Conservation (phyloP, 2,329 filamentous ascomycete species). For the Phoma herbarum region DNA sequence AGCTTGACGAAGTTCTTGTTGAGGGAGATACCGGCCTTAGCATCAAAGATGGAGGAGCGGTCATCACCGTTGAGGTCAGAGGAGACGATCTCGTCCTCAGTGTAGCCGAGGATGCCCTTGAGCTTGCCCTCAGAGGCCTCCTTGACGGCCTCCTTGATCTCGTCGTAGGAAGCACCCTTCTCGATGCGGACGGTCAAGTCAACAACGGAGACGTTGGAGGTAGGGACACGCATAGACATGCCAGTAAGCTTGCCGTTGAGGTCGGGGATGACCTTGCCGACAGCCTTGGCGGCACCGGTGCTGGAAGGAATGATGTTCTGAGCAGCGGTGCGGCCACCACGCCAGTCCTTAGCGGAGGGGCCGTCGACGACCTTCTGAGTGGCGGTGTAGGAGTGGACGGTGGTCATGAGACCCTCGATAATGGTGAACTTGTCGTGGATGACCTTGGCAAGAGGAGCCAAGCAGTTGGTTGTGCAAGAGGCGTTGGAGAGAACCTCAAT, state of each 20-base stretch:
- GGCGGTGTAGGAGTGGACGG: constrained; percentile 99
- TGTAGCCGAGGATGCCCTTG: constrained; percentile 93
- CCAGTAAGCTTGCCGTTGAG: constrained; percentile 99
- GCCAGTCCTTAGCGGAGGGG: constrained; percentile 98
- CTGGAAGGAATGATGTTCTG: constrained; percentile 99
- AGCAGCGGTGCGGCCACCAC: constrained; percentile 97
- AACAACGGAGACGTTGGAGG: constrained; percentile 98
- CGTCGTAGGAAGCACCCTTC: constrained; percentile 86
- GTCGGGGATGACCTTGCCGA: constrained; percentile 98
- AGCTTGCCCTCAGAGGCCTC: constrained; percentile 81
- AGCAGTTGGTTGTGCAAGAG: constrained; percentile 99
- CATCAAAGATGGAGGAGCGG: constrained; percentile 97
- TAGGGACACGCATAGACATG: constrained; percentile 99
- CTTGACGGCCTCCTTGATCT: constrained; percentile 93
- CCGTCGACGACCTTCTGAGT: constrained; percentile 99
- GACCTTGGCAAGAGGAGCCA: constrained; percentile 99
- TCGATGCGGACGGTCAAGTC: constrained; percentile 94
- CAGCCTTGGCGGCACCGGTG: constrained; percentile 99
- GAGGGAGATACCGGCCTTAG: constrained; percentile 97
- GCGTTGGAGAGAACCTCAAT: constrained; percentile 97
- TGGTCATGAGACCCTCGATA: constrained; percentile 99
- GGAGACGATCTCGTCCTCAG: constrained; percentile 96
- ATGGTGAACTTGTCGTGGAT: constrained; percentile 98
- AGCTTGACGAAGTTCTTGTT: constrained; percentile 99
- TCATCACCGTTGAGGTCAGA: constrained; percentile 91